Base-by-base conservation (phyloP, 73 alveolate genomes). In the Symbiodinium natans region DNA sequence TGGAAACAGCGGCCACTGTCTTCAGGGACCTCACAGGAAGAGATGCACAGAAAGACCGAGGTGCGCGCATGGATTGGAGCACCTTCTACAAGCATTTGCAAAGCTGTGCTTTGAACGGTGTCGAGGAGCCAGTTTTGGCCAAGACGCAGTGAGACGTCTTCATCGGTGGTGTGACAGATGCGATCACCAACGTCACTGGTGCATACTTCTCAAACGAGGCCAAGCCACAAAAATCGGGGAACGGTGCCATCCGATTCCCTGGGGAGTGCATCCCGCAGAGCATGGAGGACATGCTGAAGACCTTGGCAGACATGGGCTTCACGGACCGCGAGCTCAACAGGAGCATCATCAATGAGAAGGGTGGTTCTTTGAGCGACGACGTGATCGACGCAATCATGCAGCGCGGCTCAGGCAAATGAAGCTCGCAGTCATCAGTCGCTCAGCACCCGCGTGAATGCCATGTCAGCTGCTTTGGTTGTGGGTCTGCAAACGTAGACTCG, bases 251-350 rank as follows among this genome's bases (percentile, higher is more conserved):
- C 34, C 41, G 84, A 9, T 88, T 88, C 34, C 95, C 86, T 3
- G 95, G 95, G 2, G 95, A 88, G 73, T 34, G 74, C 36, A 38
- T 82, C 25, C 95, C 95, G 29, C 95, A 88, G 73, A 88, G 86
- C 73, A 59, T 88, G 95, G 95, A 88, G 31, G 95, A 59, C 46
- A 88, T 88, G 95, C 71, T 88, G 43, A 88, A 88, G 86, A 82
- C 95, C 43, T 88, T 88, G 95, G 95, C 85, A 68, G 95, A 88
- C 71, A 88, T 88, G 95, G 95, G 95, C 31, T 88, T 88, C 85
- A 23, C 59, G 33, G 74, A 88, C 71, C 63, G 74, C 9, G 95
- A 88, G 86, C 86, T 88, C 74, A 88, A 88, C 86, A 59, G 74
- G 86, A 63, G 63, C 41, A 73, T 88, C 73, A 63, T 88, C 95